These are phyloP conservation scores for Kurtzmaniella cleridarum DNA, from an alignment of 805 yeast genomes.

Conservation along the genomic window DNA sequence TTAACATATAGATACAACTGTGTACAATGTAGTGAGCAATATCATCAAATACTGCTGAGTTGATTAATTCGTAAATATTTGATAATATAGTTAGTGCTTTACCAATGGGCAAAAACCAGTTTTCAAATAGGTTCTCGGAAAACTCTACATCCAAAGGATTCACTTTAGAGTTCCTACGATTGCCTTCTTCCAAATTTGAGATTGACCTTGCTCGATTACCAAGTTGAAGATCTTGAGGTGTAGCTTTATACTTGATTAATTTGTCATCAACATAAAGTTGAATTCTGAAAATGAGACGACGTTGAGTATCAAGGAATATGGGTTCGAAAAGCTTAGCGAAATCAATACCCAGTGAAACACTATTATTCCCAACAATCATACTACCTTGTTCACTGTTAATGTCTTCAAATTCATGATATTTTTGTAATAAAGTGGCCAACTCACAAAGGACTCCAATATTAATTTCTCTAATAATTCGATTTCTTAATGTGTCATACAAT, in stretches of 20 bases:
- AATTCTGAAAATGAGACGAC: conserved; percentile 72
- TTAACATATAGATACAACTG: conserved; percentile 61
- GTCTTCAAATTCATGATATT: conserved; percentile 63
- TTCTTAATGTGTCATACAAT: conserved; percentile 64
- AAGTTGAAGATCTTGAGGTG: conserved; percentile 60
- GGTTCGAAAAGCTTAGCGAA: conserved; percentile 64
- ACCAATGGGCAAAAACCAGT: conserved; percentile 67
- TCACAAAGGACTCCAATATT: conserved; percentile 70
- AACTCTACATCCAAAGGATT: conserved; percentile 27
- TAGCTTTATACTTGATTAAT: conserved; percentile 61
- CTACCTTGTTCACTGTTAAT: conserved; percentile 19
- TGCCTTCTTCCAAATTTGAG: conserved; percentile 1
- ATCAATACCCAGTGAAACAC: conserved; percentile 35
- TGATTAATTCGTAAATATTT: conserved; percentile 74
- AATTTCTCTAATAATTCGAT: conserved; percentile 62
- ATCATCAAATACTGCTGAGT: conserved; percentile 78
- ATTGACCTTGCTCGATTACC: conserved; percentile 30
- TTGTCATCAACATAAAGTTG: conserved; percentile 68
- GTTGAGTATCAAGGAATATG: conserved; percentile 69
- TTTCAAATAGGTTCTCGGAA: conserved; percentile 32
- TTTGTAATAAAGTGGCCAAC: conserved; percentile 61
- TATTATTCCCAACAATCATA: conserved; percentile 11
- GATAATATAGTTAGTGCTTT: conserved; percentile 66
- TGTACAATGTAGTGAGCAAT: conserved; percentile 84
- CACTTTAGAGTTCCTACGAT: conserved; percentile 5